These are phyloP conservation scores for Magnolia officinalis DNA, from an alignment of 164 flowering plant genomes.

Conservation along the genomic window DNA sequence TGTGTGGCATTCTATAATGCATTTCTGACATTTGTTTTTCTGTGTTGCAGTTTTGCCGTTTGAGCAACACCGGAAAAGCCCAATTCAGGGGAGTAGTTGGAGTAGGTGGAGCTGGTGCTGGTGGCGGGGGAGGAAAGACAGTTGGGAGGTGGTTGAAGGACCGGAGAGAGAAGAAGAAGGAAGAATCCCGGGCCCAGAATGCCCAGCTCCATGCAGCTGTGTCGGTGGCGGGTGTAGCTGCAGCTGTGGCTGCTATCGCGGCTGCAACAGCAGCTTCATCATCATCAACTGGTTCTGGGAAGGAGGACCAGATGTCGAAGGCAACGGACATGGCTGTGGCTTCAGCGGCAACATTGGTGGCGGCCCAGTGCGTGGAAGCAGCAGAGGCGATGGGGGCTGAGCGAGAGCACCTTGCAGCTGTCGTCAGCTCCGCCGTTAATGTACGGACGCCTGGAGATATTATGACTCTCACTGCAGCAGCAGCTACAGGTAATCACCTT, in stretches of 20 bases:
- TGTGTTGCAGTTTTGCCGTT: conserved; percentile 44
- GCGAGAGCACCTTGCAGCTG: conserved; percentile 76
- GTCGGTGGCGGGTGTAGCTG: conserved; percentile 91
- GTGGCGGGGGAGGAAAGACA: conserved; percentile 56
- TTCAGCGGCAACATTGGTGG: conserved; percentile 90
- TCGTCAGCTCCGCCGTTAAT: conserved; percentile 86
- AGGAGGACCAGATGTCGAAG: conserved; percentile 79
- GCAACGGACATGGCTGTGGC: conserved; percentile 86
- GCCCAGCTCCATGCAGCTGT: conserved; percentile 95
- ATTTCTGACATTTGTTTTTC: neutral
- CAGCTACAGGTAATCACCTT: conserved; percentile 72
- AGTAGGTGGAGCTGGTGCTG: conserved; percentile 19
- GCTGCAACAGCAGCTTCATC: conserved; percentile 86
- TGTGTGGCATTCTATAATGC: too few relatives aligned
- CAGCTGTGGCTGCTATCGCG: conserved; percentile 90
- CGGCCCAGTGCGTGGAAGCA: conserved; percentile 94
- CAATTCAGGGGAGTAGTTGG: conserved; percentile 34
- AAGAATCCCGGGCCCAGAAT: conserved; percentile 79
- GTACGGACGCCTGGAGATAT: conserved; percentile 90
- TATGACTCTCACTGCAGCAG: conserved; percentile 88
- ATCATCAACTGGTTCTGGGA: conserved; percentile 56
- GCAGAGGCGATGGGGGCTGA: conserved; percentile 98
- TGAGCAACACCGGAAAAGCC: conserved; percentile 34
- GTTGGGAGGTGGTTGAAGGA: conserved; percentile 98
- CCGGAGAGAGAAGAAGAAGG: conserved; percentile 88